Percentiles rank a stretch among this genome's conserved stretches.
Conservation (phyloP, 768 basidiomycete species). For the Lactifluus echinatus region DNA sequence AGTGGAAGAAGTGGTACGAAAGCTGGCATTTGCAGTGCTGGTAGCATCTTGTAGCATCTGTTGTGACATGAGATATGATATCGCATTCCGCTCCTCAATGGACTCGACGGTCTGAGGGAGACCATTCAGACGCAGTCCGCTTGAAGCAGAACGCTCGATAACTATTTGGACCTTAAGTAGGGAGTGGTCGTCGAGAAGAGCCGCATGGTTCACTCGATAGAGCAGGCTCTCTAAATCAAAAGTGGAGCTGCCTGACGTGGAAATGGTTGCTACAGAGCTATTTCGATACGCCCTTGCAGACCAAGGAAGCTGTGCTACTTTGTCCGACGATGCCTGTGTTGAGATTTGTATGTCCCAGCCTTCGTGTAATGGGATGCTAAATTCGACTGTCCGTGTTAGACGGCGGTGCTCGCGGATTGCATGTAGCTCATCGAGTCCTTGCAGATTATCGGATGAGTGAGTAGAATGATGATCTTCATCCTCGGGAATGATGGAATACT, state of each 20-base stretch:
- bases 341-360: constrained; percentile 86
- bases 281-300: constrained; percentile 48
- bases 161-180: constrained; percentile 73
- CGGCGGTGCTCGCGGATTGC: constrained; percentile 57
- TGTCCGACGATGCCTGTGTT: constrained; percentile 63
- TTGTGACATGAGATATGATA: constrained; percentile 47
- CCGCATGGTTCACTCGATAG: constrained; percentile 64
- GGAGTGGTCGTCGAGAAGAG: constrained; percentile 62
- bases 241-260: constrained; percentile 26
- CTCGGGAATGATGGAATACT: constrained; percentile 77
- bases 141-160: constrained; percentile 73
- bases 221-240: constrained; percentile 43
- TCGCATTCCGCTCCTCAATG: constrained; percentile 59
- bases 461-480: constrained; percentile 43
- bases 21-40: constrained; percentile 59
- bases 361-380: constrained; percentile 61
- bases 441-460: constrained; percentile 26
- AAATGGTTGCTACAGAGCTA: constrained; percentile 26
- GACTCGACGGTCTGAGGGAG: constrained; percentile 59
- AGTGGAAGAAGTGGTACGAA: constrained; percentile 55
- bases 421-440: constrained; percentile 58
- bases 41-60: constrained; percentile 66
- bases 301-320: constrained; percentile 70
- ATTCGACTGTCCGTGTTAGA: constrained; percentile 71
- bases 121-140: constrained; percentile 82